Evolutionary conservation across 139 green algal genomes (phyloP).

Genomic region (Trebouxia sp.): DNA sequence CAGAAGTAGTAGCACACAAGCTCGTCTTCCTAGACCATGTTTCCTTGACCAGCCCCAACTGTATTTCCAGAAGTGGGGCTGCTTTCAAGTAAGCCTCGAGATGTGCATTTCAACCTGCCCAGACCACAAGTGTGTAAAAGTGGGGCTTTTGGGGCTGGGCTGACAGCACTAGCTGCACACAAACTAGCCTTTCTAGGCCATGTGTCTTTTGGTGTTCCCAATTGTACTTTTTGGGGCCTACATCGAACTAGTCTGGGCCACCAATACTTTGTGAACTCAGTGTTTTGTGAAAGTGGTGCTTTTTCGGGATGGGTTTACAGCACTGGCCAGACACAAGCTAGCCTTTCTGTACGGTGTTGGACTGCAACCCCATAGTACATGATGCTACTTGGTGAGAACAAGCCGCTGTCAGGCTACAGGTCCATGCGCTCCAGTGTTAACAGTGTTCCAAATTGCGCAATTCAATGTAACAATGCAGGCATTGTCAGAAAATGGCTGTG

Average conservation of each 20-base stretch:
- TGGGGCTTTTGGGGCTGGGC: conserved; percentile 9
- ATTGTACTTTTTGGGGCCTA: conserved; percentile 7
- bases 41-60: neutral
- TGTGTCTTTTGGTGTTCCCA: neutral
- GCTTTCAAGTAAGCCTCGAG: conserved; percentile 25
- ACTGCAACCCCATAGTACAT: conserved; percentile 22
- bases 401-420: conserved; percentile 5
- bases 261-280: conserved; percentile 11
- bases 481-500: conserved; percentile 13
- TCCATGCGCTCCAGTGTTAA: conserved; percentile 23
- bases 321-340: conserved; percentile 15
- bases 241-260: neutral
- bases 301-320: neutral
- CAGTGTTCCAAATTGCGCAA: conserved; percentile 21
- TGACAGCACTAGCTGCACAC: conserved; percentile 16
- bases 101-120: conserved; percentile 18
- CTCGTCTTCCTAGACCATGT: conserved; percentile 18
- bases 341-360: conserved; percentile 20
- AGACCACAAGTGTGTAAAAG: conserved; percentile 19
- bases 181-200: conserved; percentile 10
- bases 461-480: conserved; percentile 23
- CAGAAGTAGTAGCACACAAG: conserved; percentile 21
- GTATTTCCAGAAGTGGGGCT: conserved; percentile 17
- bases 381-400: conserved; percentile 22
- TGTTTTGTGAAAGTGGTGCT: conserved; percentile 5